A percentile compares a stretch with the other conserved stretches of the same genome.
These are phyloP conservation scores for Tetracladium maxilliforme DNA, from an alignment of 2,329 filamentous ascomycete species.

Conservation along the genomic window DNA sequence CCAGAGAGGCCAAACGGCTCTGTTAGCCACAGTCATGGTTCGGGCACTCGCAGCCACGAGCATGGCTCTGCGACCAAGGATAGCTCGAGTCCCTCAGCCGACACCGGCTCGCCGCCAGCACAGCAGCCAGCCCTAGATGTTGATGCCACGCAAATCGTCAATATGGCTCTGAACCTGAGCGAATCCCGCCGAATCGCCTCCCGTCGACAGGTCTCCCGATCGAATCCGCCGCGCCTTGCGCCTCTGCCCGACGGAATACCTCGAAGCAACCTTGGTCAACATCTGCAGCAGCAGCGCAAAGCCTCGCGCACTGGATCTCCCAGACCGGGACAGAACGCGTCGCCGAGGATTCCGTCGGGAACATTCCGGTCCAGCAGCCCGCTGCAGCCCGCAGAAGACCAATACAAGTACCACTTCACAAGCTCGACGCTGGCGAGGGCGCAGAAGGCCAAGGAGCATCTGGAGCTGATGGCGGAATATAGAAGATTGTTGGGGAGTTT, in stretches of 20 bases:
- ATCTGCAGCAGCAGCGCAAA: slow-evolving; percentile 58
- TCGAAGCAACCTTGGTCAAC: slow-evolving; percentile 47
- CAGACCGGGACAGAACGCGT: slow-evolving; percentile 18
- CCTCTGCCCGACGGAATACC: slow-evolving; percentile 19
- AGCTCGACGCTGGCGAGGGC: slow-evolving; percentile 67
- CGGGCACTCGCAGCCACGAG: neutral
- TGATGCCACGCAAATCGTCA: slow-evolving; percentile 81
- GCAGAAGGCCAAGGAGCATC: slow-evolving; percentile 69
- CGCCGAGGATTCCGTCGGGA: slow-evolving; percentile 24
- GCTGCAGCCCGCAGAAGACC: slow-evolving; percentile 32
- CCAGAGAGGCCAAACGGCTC: too few species aligned
- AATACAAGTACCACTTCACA: slow-evolving; percentile 55
- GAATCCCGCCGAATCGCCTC: slow-evolving; percentile 58
- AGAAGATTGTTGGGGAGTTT: slow-evolving; percentile 64
- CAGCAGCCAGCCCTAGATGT: slow-evolving; percentile 34
- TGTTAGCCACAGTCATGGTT: too few species aligned
- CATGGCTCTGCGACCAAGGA: slow-evolving; percentile 6
- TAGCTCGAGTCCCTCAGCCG: slow-evolving; percentile 7
- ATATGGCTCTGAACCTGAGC: slow-evolving; percentile 79
- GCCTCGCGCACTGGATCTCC: slow-evolving; percentile 47
- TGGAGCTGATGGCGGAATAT: slow-evolving; percentile 80
- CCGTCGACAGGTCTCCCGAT: slow-evolving; percentile 36
- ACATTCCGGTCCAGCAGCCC: slow-evolving; percentile 24
- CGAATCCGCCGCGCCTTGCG: slow-evolving; percentile 28
- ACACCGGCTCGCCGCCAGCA: slow-evolving; percentile 10